Evolutionary conservation across 192 early-diverging fungal genomes (phyloP), one percentile per base, ranked within the genome.

Genomic region (Haplosporangium gracile): DNA sequence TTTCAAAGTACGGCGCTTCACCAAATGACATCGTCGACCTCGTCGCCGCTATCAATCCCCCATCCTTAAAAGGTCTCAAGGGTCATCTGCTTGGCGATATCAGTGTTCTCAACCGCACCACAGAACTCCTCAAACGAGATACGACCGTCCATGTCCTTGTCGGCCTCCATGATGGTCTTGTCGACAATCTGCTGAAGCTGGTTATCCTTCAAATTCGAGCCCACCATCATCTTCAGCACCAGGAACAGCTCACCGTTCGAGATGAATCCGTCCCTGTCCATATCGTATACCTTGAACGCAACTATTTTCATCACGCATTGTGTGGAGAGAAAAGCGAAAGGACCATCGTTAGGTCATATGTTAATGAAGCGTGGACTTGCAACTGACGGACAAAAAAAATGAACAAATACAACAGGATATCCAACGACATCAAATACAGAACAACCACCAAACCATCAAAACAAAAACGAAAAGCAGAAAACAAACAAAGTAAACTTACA

Each of bases 101-200:
- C 97, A 0, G 98, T 99, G 68, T 94, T 94, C 47, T 99, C 97
- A n/a, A 99, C 97, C 90, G 97, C 96, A 72, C 94, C 91, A 81
- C 92, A 91, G 87, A 99, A 99, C 91, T 99, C 99, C 10, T 97
- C 96, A 91, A 99, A 99, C 26, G 95, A 96, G 65, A 99, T 97
- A 81, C 96, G 96, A 68, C 98, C 98, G 80, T 99, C 99, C 80
- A 92, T 92, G 82, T 99, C 95, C 90, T 92, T 93, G 89, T 99
- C 99, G 38, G 98, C 99, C 82, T 99, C 98, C 92, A 98, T 96
- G 77, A 99, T 99, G 10, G 98, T 99, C 91, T 99, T 99, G 91
- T 99, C 99, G 16, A 99, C 99, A 82, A 99, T 98, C 89, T 99
- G 99, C 85, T 99, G 99, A 20, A 99, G 93, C 91, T 99, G 99